Evolutionary conservation across 106 monocot genomes (phyloP).

Genomic region (Apostasia ramifera): DNA sequence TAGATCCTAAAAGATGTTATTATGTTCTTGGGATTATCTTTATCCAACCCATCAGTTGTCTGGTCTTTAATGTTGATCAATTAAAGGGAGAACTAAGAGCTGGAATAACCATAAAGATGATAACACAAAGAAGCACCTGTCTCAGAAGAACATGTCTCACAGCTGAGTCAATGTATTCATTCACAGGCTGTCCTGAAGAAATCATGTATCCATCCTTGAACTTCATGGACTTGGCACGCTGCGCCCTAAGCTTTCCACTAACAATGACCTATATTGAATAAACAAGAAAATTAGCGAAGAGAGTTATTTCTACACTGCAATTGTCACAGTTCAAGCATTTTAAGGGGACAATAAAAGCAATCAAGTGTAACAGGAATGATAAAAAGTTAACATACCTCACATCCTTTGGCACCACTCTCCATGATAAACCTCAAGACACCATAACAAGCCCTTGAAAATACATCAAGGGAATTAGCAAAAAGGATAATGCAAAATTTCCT

Average conservation of each 20-base stretch:
- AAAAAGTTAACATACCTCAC: conserved; percentile 37
- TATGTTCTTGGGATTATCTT: no score
- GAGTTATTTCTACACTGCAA: no score
- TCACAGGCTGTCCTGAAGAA: conserved; percentile 67
- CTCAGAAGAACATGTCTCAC: conserved; percentile 65
- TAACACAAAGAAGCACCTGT: conserved; percentile 19
- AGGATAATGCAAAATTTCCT: no score
- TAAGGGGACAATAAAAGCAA: neutral
- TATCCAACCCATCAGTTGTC: no score
- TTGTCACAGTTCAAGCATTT: no score
- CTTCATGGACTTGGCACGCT: conserved; percentile 72
- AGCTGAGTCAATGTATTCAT: conserved; percentile 58
- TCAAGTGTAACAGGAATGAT: neutral
- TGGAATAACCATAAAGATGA: no score
- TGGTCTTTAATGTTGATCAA: no score
- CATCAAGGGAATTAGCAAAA: no score
- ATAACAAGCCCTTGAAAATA: conserved; percentile 61
- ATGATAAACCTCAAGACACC: conserved; percentile 75
- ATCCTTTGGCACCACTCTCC: conserved; percentile 80
- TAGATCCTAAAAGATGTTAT: no score
- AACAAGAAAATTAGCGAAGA: neutral
- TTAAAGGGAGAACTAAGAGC: no score
- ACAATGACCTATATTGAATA: conserved; percentile 40
- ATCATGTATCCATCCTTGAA: conserved; percentile 83
- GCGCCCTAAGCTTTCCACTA: conserved; percentile 62